Base-by-base conservation (phyloP, 129 eudicot species). In the Rutidosis leptorrhynchoides region DNA sequence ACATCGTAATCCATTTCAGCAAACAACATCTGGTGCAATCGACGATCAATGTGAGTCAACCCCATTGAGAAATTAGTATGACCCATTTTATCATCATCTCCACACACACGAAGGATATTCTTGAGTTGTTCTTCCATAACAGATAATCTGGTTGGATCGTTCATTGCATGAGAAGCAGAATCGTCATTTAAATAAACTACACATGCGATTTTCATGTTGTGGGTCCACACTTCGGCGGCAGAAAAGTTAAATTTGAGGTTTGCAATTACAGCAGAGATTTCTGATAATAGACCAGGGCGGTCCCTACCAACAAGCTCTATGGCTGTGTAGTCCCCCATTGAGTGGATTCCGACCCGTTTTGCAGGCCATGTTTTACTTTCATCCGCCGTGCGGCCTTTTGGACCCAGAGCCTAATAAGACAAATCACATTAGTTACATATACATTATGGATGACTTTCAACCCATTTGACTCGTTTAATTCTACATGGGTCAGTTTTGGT, bases 211-310 rank as follows among this genome's bases (percentile, higher is more conserved):
- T 82, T 83, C 15, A 79, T 68, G 33, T 90, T 90, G 71, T 90
- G 97, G 1, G 97, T 90, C 97, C 97, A 90, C 40, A 78, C 91
- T 69, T 87, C 95, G 28, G 97, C 97, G 28, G 95, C 97, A 27
- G 70, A 62, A 1, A 90, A 90, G 21, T 90, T 90, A 46, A 87
- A 80, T 61, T 77, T 79, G 58, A 86, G 95, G 72, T 78, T 74
- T 32, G 92, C 83, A 62, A 90, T 89, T 26, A 87, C 90, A 33
- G 97, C 91, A 17, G 87, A 86, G 73, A 90, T 79, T 55, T 90
- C 97, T 0, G 97, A 90, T 35, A 90, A 72, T 10, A 90, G 95
- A 58, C 97, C 97, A 1, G 97, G 97, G 25, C 97, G 90, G 81
- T 90, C 97, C 73, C 84, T 79, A 22, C 97, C 97, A 16, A 86